phyloP scores from a whole-genome alignment of 1,139 yeast species.

The Wickerhamiella pararugosa region DNA sequence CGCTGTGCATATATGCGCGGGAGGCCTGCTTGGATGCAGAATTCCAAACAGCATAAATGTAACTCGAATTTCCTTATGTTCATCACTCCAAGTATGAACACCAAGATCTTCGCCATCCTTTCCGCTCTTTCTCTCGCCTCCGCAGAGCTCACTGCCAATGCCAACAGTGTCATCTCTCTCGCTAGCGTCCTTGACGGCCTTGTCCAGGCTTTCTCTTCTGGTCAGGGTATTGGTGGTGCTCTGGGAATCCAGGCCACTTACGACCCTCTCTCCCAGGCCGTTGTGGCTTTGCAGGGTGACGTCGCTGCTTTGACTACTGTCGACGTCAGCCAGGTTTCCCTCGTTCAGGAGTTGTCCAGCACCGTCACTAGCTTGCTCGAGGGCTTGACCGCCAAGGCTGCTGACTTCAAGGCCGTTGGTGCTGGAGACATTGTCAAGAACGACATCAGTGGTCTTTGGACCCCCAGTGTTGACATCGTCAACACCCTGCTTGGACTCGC shows the following conservation, averaged over 20 bases:
- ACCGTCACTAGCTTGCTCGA: conserved; percentile 9
- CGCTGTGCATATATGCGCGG: no score
- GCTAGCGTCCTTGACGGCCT: conserved; percentile 8
- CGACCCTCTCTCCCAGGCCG: conserved; percentile 11
- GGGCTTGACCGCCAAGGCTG: conserved; percentile 15
- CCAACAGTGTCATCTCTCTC: conserved; percentile 3
- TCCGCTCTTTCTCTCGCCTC: conserved; percentile 8
- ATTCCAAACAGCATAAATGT: no score
- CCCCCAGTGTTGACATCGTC: conserved; percentile 23
- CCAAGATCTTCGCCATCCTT: conserved; percentile 3
- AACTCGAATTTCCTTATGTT: no score
- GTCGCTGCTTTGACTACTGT: not conserved
- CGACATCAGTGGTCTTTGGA: conserved; percentile 15
- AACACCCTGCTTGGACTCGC: conserved; percentile 1
- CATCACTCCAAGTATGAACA: not conserved
- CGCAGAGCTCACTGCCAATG: conserved; percentile 7
- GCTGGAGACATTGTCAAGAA: conserved; percentile 14
- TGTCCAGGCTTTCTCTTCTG: conserved; percentile 10
- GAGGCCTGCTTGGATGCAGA: no score
- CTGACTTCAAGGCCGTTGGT: conserved; percentile 14
- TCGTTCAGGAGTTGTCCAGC: not conserved
- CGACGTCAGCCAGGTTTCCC: not conserved
- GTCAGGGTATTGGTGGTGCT: conserved; percentile 15
- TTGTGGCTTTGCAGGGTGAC: conserved; percentile 6
- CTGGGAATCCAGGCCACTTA: conserved; percentile 14